Conservation (phyloP, 805 yeast genomes). For the Nakazawaea wickerhamii region DNA sequence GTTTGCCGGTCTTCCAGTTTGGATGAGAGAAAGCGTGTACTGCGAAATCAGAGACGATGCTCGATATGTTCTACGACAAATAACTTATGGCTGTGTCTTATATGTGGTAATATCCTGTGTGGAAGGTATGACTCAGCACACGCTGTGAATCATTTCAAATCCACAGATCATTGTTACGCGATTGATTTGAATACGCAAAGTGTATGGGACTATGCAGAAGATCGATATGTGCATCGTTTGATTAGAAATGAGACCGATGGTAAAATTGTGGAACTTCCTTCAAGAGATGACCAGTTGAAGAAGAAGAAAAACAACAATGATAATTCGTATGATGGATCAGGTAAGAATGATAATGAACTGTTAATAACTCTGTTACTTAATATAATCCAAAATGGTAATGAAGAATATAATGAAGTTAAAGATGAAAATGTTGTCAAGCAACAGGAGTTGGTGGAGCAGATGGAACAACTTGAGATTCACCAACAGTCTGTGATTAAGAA, state of each 20-base stretch:
- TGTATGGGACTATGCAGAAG: conserved; percentile 94
- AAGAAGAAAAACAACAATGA: conserved; percentile 15
- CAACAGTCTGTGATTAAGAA: conserved; percentile 4
- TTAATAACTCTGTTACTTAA: conserved; percentile 16
- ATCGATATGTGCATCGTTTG: conserved; percentile 80
- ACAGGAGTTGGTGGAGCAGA: conserved; percentile 2
- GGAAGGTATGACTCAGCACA: conserved; percentile 83
- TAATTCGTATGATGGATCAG: conserved; percentile 16
- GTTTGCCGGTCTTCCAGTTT: conserved; percentile 74
- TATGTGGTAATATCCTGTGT: conserved; percentile 92
- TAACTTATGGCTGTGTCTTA: conserved; percentile 82
- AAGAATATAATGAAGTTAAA: conserved; percentile 14
- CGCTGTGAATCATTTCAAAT: conserved; percentile 75
- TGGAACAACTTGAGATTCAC: conserved; percentile 20
- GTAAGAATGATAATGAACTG: conserved; percentile 11
- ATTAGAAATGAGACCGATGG: conserved; percentile 86
- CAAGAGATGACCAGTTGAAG: conserved; percentile 21
- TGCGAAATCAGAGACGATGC: conserved; percentile 30
- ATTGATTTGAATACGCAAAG: conserved; percentile 83
- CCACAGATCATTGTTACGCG: conserved; percentile 81
- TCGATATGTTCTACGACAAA: conserved; percentile 50
- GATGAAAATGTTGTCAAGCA: conserved; percentile 45
- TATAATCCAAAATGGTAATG: conserved; percentile 10
- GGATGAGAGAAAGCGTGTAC: conserved; percentile 1
- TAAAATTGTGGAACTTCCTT: conserved; percentile 72